A percentile compares a stretch with the other conserved stretches of the same genome.
Conservation (phyloP, 2,329 filamentous ascomycete genomes). For the Pseudopithomyces maydicus region DNA sequence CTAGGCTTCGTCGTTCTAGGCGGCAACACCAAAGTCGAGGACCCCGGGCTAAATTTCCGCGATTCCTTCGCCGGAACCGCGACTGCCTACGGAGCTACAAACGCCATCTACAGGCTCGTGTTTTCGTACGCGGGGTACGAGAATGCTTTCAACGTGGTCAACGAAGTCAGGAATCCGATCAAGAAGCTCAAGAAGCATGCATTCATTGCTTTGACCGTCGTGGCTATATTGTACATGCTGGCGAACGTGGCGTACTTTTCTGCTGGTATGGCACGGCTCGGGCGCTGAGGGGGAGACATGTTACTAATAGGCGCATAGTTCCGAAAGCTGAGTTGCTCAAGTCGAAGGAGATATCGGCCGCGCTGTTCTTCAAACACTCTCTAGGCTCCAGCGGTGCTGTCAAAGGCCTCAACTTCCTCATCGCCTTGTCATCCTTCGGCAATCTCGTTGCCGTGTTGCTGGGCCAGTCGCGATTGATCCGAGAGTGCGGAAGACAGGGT, state of each 20-base stretch:
- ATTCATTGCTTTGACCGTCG: constrained; percentile 54
- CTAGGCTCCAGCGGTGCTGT: constrained; percentile 58
- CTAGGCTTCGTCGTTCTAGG: constrained; percentile 67
- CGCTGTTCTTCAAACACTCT: constrained; percentile 62
- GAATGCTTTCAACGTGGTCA: constrained; percentile 67
- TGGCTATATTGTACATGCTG: constrained; percentile 61
- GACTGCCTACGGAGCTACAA: constrained; percentile 59
- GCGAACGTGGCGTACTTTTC: constrained; percentile 67
- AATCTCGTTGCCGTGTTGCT: constrained; percentile 63
- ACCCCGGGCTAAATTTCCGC: constrained; percentile 61
- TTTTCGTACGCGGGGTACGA: constrained; percentile 64
- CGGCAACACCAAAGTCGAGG: constrained; percentile 55
- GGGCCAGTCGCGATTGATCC: constrained; percentile 60
- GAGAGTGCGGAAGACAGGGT: constrained; percentile 67
- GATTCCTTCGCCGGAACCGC: constrained; percentile 59
- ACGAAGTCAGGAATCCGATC: constrained; percentile 65
- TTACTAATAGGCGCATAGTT: constrained; percentile 36
- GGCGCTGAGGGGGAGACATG: no score
- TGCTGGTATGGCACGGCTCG: constrained; percentile 42
- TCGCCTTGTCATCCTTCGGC: constrained; percentile 62
- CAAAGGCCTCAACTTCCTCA: constrained; percentile 61
- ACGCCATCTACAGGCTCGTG: constrained; percentile 63
- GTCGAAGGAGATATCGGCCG: constrained; percentile 59
- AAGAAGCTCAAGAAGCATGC: constrained; percentile 56
- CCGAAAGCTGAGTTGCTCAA: constrained; percentile 56